Evolutionary conservation across 768 basidiomycete species (phyloP).

Genomic region (Suillus clintonianus): DNA sequence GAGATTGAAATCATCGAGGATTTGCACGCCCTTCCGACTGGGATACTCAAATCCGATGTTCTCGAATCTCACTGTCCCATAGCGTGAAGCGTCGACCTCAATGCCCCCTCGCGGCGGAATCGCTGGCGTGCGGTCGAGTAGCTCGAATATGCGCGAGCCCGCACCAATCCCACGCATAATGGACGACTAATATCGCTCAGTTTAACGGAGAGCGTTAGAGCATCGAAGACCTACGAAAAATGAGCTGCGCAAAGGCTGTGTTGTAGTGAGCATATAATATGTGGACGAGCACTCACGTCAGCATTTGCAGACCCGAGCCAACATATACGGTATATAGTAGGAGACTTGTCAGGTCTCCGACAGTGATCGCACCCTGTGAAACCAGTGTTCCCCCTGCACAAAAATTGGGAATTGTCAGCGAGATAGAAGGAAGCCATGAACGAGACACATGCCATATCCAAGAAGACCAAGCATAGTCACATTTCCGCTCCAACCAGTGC

Average conservation of each 20-base stretch:
- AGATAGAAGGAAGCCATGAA: neutral
- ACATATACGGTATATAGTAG: conserved; percentile 92
- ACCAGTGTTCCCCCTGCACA: conserved; percentile 84
- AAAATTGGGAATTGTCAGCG: conserved; percentile 1
- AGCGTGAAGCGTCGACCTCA: conserved; percentile 52
- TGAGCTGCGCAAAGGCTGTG: conserved; percentile 23
- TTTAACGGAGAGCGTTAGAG: neutral
- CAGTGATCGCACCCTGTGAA: conserved; percentile 82
- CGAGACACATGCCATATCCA: conserved; percentile 71
- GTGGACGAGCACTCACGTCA: conserved; percentile 54
- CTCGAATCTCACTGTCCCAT: conserved; percentile 80
- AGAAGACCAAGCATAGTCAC: conserved; percentile 85
- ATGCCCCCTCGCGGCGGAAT: conserved; percentile 69
- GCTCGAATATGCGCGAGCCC: conserved; percentile 89
- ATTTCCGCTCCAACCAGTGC: conserved; percentile 92
- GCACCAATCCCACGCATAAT: conserved; percentile 98
- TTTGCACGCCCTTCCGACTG: conserved; percentile 74
- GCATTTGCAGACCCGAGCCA: conserved; percentile 75
- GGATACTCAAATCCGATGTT: conserved; percentile 89
- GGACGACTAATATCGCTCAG: conserved; percentile 56
- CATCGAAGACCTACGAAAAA: conserved; percentile 37
- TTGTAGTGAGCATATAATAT: conserved; percentile 5
- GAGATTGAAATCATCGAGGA: conserved; percentile 82
- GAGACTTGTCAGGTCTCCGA: conserved; percentile 88
- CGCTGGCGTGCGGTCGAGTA: conserved; percentile 77